These are phyloP conservation scores for Erodium moschatum DNA, from an alignment of 441 rosid genomes.

Conservation along the genomic window DNA sequence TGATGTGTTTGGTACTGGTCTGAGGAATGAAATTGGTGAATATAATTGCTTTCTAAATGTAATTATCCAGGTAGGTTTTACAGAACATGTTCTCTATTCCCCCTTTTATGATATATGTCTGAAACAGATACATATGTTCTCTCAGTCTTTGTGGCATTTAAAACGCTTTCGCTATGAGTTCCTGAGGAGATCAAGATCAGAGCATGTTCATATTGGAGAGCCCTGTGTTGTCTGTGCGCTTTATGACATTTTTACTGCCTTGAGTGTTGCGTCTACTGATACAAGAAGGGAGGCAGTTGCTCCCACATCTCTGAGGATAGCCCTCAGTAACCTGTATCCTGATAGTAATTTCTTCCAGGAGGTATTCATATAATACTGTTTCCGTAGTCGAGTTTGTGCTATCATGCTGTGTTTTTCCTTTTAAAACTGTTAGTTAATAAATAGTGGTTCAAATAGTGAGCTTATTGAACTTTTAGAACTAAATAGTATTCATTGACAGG, in stretches of 20 bases:
- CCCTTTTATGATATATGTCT: too few relatives aligned
- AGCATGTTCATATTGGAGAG: conserved; percentile 79
- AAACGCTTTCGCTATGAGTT: conserved; percentile 68
- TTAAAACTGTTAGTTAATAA: not conserved
- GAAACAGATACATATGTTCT: not conserved
- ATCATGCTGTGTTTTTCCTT: conserved; percentile 10
- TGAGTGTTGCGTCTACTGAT: conserved; percentile 50
- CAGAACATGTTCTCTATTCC: too few relatives aligned
- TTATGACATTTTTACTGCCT: conserved; percentile 63
- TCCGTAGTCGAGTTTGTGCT: too few relatives aligned
- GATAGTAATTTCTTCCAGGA: conserved; percentile 86
- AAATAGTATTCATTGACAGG: conserved; percentile 42
- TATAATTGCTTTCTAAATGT: conserved; percentile 95
- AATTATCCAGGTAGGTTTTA: conserved; percentile 66
- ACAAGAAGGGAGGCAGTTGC: conserved; percentile 60
- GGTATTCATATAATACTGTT: conserved; percentile 33
- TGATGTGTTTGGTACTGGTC: conserved; percentile 63
- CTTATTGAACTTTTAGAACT: conserved; percentile 12
- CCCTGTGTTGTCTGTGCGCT: conserved; percentile 91
- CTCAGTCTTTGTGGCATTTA: conserved; percentile 89
- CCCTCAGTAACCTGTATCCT: conserved; percentile 81
- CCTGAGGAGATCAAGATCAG: conserved; percentile 53
- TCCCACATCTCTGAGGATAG: conserved; percentile 74
- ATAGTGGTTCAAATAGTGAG: not conserved
- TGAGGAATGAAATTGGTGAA: conserved; percentile 90